Evolutionary conservation across 2,329 filamentous ascomycete species (phyloP).

Genomic region (Ambrosiella cleistominuta): DNA sequence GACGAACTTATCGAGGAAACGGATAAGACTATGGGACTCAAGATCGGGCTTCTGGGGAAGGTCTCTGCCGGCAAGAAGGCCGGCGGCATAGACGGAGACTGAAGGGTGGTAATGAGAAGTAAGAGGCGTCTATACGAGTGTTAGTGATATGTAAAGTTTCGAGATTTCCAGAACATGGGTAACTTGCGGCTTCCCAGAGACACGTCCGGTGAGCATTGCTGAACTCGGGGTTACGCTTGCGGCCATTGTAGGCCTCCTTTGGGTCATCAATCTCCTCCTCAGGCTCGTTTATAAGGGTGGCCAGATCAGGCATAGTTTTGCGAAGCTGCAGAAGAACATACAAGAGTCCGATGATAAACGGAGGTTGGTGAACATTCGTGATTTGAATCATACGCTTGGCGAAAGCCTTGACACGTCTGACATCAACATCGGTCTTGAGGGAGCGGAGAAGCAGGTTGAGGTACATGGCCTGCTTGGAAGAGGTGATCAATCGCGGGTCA

Average conservation of each 20-base stretch:
- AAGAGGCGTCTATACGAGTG: constrained; percentile 36
- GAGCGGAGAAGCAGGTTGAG: constrained; percentile 80
- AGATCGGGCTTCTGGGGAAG: constrained; percentile 81
- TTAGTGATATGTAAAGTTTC: background rate
- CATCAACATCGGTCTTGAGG: constrained; percentile 76
- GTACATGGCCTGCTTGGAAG: constrained; percentile 90
- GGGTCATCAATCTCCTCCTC: constrained; percentile 53
- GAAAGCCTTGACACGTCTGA: constrained; percentile 86
- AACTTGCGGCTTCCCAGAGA: constrained; percentile 69
- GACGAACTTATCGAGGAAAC: constrained; percentile 97
- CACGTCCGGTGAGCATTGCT: constrained; percentile 87
- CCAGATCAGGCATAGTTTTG: constrained; percentile 61
- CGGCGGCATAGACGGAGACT: constrained; percentile 64
- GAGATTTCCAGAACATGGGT: background rate
- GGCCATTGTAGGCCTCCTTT: constrained; percentile 53
- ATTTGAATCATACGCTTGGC: constrained; percentile 84
- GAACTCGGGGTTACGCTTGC: constrained; percentile 80
- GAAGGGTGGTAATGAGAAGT: constrained; percentile 81
- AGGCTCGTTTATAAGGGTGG: constrained; percentile 60
- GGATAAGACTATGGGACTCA: constrained; percentile 74
- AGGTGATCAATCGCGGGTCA: constrained; percentile 71
- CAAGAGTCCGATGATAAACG: constrained; percentile 84
- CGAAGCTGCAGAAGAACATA: constrained; percentile 75
- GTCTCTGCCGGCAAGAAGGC: constrained; percentile 49
- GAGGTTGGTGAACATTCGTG: constrained; percentile 71